Evolutionary conservation across 495 filamentous ascomycete species (phyloP), one percentile per base, ranked within the genome.

Genomic region (Astrothelium subdiscretum): DNA sequence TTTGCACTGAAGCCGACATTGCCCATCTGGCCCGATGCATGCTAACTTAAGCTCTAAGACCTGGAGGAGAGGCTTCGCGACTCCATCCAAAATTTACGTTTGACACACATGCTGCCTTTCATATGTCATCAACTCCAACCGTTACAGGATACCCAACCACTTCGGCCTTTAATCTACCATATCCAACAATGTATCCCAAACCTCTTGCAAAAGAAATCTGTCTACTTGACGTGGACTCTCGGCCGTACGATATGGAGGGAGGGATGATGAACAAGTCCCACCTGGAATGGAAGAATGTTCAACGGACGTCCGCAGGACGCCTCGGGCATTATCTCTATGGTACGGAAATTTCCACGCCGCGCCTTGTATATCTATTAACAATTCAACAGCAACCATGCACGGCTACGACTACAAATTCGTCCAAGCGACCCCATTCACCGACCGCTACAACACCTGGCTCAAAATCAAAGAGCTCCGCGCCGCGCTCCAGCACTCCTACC

Each of bases 391-490:
- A 42, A 70, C 64, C 58, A 77, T 82, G 51, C 80, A 82, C 67
- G 77, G 77, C 62, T 81, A 82, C 72, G 74, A 79, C 60, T 82
- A 82, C 73, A 75, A 79, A 62, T 76, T 81, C 42, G 68, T 80
- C 60, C 73, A 71, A 15, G 68, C 73, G 48, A 61, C 67, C 57
- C 59, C 65, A 40, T 72, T 68, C 52, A 27, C 38, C 1, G 70
- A 72, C 61, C 71, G 74, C 54, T 73, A 70, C 31, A 71, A 73
- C 38, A 78, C 79, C 43, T 82, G 79, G 79, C 70, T 72, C 59
- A 81, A 81, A 68, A 74, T 80, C 54, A 48, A 2, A 20, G 43
- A 48, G n/a, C 43, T 48, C n/a, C 5, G n/a, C 0, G 69, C 70
- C 52, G 71, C 79, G 59, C 68, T 75, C 0, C 71, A 81, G 42